Evolutionary conservation across 192 early-diverging fungal genomes (phyloP), one percentile per base, ranked within the genome.

Genomic region (Coemansia sp.): DNA sequence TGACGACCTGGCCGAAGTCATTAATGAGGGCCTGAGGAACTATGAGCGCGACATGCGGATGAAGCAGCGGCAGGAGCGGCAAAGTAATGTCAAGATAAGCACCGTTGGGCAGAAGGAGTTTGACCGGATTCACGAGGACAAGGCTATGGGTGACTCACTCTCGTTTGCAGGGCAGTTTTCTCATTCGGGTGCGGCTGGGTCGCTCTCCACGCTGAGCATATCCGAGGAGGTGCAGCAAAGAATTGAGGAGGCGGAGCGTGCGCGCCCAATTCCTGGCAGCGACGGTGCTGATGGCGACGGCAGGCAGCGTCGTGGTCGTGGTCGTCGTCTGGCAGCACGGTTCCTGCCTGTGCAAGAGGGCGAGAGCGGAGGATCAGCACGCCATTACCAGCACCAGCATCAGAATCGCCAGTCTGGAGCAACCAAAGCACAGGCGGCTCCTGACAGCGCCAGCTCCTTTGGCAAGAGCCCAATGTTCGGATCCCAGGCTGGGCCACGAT

Each of bases 21-120:
- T 98, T 76, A 98, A 91, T 78, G 96, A 98, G 74, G 96, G 95
- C 2, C 85, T 98, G n/a, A 92, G 91, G 71, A 85, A 92, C 65
- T 98, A 96, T 64, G 95, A 98, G 70, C 77, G 86, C 48, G 89
- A 91, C 40, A 78, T 93, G 64, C 88, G 86, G 40, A 69, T 82
- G 63, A 77, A 77, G 69, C 77, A 79, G 70, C 77, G 71, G 9
- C 71, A 81, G 61, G 73, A 79, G 65, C 69, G 75, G 37, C 80
- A 81, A 62, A 67, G 57, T 58, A 82, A 69, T 48, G 58, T 68
- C 68, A 92, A 92, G 80, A 85, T 92, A 32, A 80, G 81, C 56
- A 87, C 88, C 20, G 84, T 90, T 22, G 74, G 79, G 11, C 76
- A 82, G 65, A 85, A 85, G 10, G 84, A 89, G 50, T 90, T 89